Percentiles rank a stretch among this genome's conserved stretches.
phyloP scores from a whole-genome alignment of 2,329 filamentous ascomycete species.

The Neoarthrinium moseri region DNA sequence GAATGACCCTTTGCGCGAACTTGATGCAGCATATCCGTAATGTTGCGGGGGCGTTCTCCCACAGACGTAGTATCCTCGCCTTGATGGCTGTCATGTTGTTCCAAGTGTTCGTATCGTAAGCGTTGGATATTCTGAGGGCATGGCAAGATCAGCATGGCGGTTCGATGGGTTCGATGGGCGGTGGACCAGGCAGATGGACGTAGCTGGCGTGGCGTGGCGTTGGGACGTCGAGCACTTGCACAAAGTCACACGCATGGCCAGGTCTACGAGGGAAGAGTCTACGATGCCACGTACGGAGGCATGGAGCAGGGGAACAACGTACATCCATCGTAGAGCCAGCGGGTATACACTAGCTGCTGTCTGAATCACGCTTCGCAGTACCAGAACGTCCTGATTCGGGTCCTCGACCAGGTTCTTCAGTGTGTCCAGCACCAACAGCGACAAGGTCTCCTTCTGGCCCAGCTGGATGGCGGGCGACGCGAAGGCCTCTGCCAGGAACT shows the following conservation, averaged over 20 bases:
- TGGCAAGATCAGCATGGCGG: constrained; percentile 24
- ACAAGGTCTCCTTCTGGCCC: constrained; percentile 78
- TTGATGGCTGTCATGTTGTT: constrained; percentile 88
- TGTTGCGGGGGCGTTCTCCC: constrained; percentile 75
- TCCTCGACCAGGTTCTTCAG: constrained; percentile 69
- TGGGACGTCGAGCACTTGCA: constrained; percentile 14
- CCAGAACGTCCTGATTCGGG: constrained; percentile 72
- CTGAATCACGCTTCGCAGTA: constrained; percentile 85
- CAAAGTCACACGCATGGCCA: constrained; percentile 18
- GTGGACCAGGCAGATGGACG: constrained; percentile 12
- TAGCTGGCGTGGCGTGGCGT: constrained; percentile 6
- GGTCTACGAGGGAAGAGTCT: constrained; percentile 23
- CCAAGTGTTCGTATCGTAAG: constrained; percentile 80
- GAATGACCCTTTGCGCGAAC: constrained; percentile 89
- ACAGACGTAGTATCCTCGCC: constrained; percentile 80
- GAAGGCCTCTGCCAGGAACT: constrained; percentile 95
- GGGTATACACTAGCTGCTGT: constrained; percentile 91
- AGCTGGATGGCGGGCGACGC: constrained; percentile 80
- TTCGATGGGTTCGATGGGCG: constrained; percentile 10
- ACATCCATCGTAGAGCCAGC: constrained; percentile 91
- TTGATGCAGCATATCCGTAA: constrained; percentile 95
- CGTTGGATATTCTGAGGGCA: constrained; percentile 74
- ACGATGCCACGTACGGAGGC: constrained; percentile 19
- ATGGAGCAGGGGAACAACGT: constrained; percentile 45
- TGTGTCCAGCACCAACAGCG: constrained; percentile 74